Percentiles rank a stretch among this genome's conserved stretches.
Conservation (phyloP, 176 grass and related monocot species). For the Alloteropsis semialata region DNA sequence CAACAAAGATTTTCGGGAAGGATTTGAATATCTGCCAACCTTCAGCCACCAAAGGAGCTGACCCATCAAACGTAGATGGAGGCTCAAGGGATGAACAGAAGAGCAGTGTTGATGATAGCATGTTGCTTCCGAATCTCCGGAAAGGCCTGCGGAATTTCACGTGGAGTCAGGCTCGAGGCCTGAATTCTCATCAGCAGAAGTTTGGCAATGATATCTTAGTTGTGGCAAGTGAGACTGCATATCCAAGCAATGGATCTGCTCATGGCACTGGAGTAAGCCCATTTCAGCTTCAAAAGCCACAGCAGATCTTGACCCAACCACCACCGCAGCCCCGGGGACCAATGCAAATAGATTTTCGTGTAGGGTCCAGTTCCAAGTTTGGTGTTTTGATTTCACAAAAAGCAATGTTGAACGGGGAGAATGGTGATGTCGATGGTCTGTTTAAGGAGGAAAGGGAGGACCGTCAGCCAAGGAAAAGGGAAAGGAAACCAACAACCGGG, state of each 20-base stretch:
- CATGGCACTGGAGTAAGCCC: conserved; percentile 4
- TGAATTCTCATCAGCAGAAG: conserved; percentile 52
- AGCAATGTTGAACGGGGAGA: conserved; percentile 43
- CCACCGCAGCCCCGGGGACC: conserved; percentile 39
- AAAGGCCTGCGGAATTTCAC: conserved; percentile 66
- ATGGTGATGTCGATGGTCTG: conserved; percentile 31
- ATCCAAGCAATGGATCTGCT: conserved; percentile 12
- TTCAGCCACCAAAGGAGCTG: not conserved
- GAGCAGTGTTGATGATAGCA: conserved; percentile 22
- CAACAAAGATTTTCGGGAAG: conserved; percentile 69
- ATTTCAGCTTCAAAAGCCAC: conserved; percentile 40
- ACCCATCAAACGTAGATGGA: conserved; percentile 36
- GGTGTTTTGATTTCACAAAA: conserved; percentile 40
- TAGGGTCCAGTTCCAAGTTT: conserved; percentile 40
- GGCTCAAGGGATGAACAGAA: conserved; percentile 39
- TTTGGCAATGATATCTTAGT: conserved; percentile 50
- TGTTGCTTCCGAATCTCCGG: conserved; percentile 52
- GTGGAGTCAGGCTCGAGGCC: conserved; percentile 53
- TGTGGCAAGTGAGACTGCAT: conserved; percentile 25
- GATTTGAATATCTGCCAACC: conserved; percentile 58
- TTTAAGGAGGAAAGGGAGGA: conserved; percentile 50
- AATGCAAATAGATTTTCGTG: conserved; percentile 59
- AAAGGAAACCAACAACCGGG: conserved; percentile 74
- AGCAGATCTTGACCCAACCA: conserved; percentile 22
- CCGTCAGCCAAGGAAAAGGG: conserved; percentile 63